These are phyloP conservation scores for Panicum hallii DNA, from an alignment of 202 grass and related monocot species.

Conservation along the genomic window DNA sequence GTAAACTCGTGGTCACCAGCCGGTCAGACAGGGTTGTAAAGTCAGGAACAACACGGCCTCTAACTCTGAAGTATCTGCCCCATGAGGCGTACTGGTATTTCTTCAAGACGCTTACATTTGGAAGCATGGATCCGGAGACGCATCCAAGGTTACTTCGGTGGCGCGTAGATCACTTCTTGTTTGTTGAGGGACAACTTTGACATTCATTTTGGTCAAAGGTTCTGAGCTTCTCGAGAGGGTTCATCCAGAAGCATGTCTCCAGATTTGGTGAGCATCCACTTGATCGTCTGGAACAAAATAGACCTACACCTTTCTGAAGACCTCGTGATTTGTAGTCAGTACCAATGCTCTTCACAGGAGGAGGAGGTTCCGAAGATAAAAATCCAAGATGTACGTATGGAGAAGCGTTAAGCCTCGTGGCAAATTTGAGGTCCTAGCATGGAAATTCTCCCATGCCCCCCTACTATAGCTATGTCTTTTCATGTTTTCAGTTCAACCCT, in stretches of 20 bases:
- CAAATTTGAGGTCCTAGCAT: not conserved
- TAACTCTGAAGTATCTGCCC: not conserved
- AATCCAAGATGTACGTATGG: not conserved
- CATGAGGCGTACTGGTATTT: not conserved
- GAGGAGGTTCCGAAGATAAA: conserved; percentile 3
- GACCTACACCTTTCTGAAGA: not conserved
- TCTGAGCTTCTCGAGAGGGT: not conserved
- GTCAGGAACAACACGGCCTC: not conserved
- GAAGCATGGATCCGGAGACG: not conserved
- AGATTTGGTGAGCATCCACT: not conserved
- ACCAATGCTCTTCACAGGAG: not conserved
- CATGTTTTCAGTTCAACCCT: too few species aligned
- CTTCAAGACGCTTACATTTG: conserved; percentile 14
- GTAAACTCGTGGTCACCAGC: conserved; percentile 32
- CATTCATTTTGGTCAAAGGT: conserved; percentile 10
- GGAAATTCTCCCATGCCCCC: not conserved
- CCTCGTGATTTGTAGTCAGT: not conserved
- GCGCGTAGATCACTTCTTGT: not conserved
- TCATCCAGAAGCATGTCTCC: not conserved
- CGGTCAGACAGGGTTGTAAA: not conserved
- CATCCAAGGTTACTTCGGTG: not conserved
- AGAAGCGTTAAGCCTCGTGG: not conserved
- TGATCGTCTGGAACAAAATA: not conserved
- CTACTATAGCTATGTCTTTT: too few species aligned
- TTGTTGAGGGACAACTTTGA: conserved; percentile 5